phyloP scores from a whole-genome alignment of 2,329 filamentous ascomycete genomes.

The Periconia macrospinosa region DNA sequence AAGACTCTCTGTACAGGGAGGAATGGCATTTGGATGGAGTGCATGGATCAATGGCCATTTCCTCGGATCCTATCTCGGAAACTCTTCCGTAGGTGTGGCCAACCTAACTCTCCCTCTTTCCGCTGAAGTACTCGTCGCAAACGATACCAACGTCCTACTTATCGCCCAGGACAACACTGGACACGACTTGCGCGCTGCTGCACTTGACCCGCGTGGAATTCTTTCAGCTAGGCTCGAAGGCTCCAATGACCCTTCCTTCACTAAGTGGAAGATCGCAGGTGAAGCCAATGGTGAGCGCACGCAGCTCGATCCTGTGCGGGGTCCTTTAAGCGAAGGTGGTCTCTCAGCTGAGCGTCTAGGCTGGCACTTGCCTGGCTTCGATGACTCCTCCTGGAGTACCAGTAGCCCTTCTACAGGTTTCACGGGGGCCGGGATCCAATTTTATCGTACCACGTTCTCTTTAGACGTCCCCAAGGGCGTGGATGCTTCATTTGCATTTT shows the following conservation, averaged over 20 bases:
- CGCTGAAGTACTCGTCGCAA: slow-evolving; percentile 49
- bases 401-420: slow-evolving; percentile 46
- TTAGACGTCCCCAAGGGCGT: slow-evolving; percentile 55
- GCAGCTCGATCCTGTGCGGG: slow-evolving; percentile 59
- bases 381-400: slow-evolving; percentile 50
- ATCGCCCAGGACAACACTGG: slow-evolving; percentile 63
- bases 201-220: slow-evolving; percentile 56
- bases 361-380: slow-evolving; percentile 61
- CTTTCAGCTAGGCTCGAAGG: slow-evolving; percentile 55
- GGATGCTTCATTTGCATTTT: slow-evolving; percentile 61
- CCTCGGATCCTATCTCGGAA: slow-evolving; percentile 59
- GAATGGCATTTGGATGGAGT: slow-evolving; percentile 59
- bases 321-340: slow-evolving; percentile 61
- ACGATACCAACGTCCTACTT: slow-evolving; percentile 52
- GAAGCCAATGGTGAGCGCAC: slow-evolving; percentile 55
- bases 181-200: slow-evolving; percentile 57
- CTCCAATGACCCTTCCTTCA: slow-evolving; percentile 43
- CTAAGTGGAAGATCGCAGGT: slow-evolving; percentile 61
- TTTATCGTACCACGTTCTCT: slow-evolving; percentile 58
- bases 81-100: slow-evolving; percentile 42
- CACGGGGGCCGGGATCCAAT: slow-evolving; percentile 54
- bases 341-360: slow-evolving; percentile 61
- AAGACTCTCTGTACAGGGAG: slow-evolving; percentile 57
- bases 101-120: slow-evolving; percentile 54
- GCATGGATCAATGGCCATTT: slow-evolving; percentile 61